Evolutionary conservation across 257 asterid species (phyloP), one percentile per base, ranked within the genome.

Genomic region (Solanum infundibuliforme): DNA sequence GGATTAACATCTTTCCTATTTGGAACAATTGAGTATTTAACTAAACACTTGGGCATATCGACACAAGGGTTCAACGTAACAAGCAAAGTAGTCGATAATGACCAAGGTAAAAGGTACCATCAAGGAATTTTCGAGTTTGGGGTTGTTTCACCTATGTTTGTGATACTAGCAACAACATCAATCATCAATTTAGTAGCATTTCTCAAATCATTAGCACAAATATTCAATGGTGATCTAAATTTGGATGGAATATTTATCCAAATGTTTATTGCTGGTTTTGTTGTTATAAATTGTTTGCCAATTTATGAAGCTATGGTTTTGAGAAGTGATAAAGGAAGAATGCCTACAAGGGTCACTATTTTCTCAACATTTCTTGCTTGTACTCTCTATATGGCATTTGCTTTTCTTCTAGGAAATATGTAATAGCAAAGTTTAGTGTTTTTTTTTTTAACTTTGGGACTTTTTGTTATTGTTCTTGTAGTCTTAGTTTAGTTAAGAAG

Each of bases 51-150:
- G 3, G 98, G 98, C 81, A 91, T 95, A 34, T 74, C 90, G n/a
- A 52, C 96, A 2, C 90, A 91, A 31, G 95, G 91, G n/a, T 95
- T 95, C 82, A 89, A 88, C 9, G 86, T 96, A 69, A 96, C 99
- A 4, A 95, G 92, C 90, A 96, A 95, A 92, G 94, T 93, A 3
- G 86, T 88, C 0, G 96, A 94, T 43, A 83, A 89, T 6, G 98
- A 93, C 25, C 90, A 87, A 83, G 89, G 91, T 36, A 93, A 91
- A 86, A 90, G 96, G 71, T 96, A 96, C 46, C 87, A 89, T 55
- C 91, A 92, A 83, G 98, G 97, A 43, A 84, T 73, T 11, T 93
- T 94, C 29, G 97, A 94, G 34, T 95, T 93, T 71, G 98, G 98
- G 14, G 90, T 93, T 12, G 31, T 88, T 1, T 93, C 98, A 12